phyloP scores from a whole-genome alignment of 352 stramenopile species.

The Phytophthora pini region DNA sequence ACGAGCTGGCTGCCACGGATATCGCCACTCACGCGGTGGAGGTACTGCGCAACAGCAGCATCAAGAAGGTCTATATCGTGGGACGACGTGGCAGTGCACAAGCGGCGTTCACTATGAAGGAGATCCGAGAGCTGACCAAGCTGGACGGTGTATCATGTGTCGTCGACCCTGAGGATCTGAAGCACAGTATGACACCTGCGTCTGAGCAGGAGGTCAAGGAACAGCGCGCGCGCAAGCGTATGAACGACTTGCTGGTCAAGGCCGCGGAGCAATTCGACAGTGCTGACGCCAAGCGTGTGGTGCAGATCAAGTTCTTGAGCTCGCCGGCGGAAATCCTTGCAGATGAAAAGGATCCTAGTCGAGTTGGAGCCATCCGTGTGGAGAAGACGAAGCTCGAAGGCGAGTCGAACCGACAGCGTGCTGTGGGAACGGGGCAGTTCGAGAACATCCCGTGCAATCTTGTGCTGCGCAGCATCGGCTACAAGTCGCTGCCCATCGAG shows the following conservation, averaged over 20 bases:
- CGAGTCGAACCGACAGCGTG: constrained; percentile 77
- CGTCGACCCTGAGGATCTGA: constrained; percentile 90
- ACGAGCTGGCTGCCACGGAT: constrained; percentile 93
- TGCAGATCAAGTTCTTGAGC: constrained; percentile 93
- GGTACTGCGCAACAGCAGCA: constrained; percentile 71
- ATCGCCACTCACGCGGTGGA: constrained; percentile 92
- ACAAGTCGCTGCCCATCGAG: constrained; percentile 90
- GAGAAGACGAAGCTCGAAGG: constrained; percentile 92
- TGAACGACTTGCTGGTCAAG: constrained; percentile 82
- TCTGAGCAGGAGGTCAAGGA: constrained; percentile 91
- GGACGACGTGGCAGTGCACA: constrained; percentile 95
- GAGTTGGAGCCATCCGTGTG: constrained; percentile 77
- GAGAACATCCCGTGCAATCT: constrained; percentile 85
- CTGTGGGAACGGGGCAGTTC: constrained; percentile 87
- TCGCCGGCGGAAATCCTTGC: constrained; percentile 82
- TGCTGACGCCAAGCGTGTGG: constrained; percentile 44
- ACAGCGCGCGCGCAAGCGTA: constrained; percentile 84
- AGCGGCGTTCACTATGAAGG: constrained; percentile 98
- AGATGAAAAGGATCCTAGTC: constrained; percentile 49
- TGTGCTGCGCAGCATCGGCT: constrained; percentile 89
- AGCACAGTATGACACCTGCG: constrained; percentile 80
- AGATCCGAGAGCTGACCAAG: constrained; percentile 92
- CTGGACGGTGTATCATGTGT: constrained; percentile 82
- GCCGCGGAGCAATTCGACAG: constrained; percentile 48
- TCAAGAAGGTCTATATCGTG: constrained; percentile 91